Evolutionary conservation across 75 land plant genomes (phyloP), one percentile per base, ranked within the genome.

Genomic region (Selaginella tamariscina): DNA sequence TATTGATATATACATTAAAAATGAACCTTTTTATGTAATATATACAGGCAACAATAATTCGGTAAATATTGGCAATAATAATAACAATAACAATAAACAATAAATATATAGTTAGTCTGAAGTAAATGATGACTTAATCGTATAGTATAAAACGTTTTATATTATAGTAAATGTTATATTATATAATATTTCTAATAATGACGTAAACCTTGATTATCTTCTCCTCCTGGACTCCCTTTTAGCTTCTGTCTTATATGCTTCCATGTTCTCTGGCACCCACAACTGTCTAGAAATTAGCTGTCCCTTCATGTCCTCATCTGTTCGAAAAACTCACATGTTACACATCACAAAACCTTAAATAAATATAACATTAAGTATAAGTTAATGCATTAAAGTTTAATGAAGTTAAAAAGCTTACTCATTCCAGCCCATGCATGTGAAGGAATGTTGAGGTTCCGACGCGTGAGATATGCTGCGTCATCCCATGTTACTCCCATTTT

Each of bases 401-500:
- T 31, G 24, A 20, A 24, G 30, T 28, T 27, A 68, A 65, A n/a
- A 60, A 29, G 54, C 74, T 73, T 77, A 88, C 97, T 88, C 66
- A 86, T 76, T 73, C 62, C 78, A 28, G 39, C 57, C 97, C 97
- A 92, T 32, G 79, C 68, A 55, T 79, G 73, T 65, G 33, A 65
- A 56, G 85, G 74, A 21, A 82, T 80, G 22, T 75, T 69, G 33
- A 91, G 92, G 69, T 74, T 65, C 59, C 26, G 67, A 27, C 73
- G 72, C 2, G 97, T 92, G 65, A 92, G 57, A 73, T 83, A 88
- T 56, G 84, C 81, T 54, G 97, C 97, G 82, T 92, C 97, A 29
- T 88, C 89, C 97, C 97, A 88, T 29, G 89, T 64, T 57, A 84
- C 84, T 30, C 89, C 82, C 49, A 74, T 63, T 49, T 75, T 65